Percentiles rank a stretch among this genome's conserved stretches.
phyloP scores from a whole-genome alignment of 2,329 filamentous ascomycete species.

The Akanthomyces dipterigenus region DNA sequence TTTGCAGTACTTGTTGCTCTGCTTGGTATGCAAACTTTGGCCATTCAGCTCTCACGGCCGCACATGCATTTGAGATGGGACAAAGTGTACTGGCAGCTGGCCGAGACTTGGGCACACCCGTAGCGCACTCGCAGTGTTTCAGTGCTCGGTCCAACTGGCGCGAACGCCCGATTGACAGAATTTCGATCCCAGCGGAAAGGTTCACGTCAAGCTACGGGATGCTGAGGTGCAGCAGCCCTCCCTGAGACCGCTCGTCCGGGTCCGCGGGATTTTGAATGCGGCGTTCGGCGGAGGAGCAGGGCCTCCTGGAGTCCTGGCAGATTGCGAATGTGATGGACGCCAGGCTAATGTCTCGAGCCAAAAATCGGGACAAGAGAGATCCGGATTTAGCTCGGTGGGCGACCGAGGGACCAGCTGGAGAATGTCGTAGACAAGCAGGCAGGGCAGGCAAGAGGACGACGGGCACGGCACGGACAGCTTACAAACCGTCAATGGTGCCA shows the following conservation, averaged over 20 bases:
- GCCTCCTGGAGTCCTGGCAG: background rate
- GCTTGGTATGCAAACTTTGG: no score
- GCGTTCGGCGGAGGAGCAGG: background rate
- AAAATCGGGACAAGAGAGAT: background rate
- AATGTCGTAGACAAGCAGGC: background rate
- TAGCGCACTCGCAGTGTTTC: no score
- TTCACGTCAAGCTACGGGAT: background rate
- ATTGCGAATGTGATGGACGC: background rate
- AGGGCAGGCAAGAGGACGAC: no score
- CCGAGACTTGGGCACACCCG: no score
- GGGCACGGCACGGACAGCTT: no score
- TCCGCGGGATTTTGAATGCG: background rate
- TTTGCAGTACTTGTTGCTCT: background rate
- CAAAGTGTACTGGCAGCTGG: no score
- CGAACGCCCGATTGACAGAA: no score
- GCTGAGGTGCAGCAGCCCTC: background rate
- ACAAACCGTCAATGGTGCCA: no score
- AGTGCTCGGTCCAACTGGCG: no score
- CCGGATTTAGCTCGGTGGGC: background rate
- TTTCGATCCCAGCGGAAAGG: no score
- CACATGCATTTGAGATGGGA: no score
- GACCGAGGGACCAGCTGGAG: background rate
- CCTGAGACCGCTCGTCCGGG: background rate
- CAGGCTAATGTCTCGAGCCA: constrained; percentile 5
- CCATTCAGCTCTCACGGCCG: no score